Evolutionary conservation across 148 eudicot species (phyloP).

Genomic region (Euryodendron excelsum): DNA sequence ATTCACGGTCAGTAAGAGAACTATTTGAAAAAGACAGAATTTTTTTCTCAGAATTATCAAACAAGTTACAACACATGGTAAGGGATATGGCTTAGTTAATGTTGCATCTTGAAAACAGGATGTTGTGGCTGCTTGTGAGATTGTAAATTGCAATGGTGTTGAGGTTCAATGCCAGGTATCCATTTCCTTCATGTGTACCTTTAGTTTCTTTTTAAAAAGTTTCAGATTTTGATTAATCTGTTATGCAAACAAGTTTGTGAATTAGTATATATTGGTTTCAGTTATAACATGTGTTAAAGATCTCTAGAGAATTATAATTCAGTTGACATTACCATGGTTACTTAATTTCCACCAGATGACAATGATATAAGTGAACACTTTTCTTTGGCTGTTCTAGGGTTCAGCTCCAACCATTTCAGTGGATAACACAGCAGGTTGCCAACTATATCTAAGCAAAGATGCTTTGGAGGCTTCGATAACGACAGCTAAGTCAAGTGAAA

Average conservation of each 20-base stretch:
- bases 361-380: not conserved
- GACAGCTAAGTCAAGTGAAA: slow-evolving; percentile 93
- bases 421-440: slow-evolving; percentile 94
- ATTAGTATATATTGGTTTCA: not conserved
- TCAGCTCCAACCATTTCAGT: slow-evolving; percentile 93
- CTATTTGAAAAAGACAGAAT: not conserved
- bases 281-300: not conserved
- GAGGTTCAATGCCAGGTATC: slow-evolving; percentile 96
- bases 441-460: slow-evolving; percentile 85
- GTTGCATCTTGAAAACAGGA: slow-evolving; percentile 46
- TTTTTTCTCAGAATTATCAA: not conserved
- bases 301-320: not conserved
- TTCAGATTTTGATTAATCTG: not conserved
- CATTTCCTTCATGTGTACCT: not conserved
- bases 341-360: not conserved
- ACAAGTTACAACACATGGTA: not conserved
- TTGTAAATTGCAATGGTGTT: slow-evolving; percentile 86
- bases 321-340: not conserved
- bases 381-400: slow-evolving; percentile 48
- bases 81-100: slow-evolving; percentile 10
- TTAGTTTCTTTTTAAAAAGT: not conserved
- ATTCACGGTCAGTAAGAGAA: slow-evolving; percentile 58
- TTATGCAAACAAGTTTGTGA: not conserved
- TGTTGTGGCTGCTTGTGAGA: slow-evolving; percentile 99
- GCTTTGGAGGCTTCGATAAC: slow-evolving; percentile 78